Conservation (phyloP, 2,329 filamentous ascomycete genomes). For the Epichloe gansuensis region DNA sequence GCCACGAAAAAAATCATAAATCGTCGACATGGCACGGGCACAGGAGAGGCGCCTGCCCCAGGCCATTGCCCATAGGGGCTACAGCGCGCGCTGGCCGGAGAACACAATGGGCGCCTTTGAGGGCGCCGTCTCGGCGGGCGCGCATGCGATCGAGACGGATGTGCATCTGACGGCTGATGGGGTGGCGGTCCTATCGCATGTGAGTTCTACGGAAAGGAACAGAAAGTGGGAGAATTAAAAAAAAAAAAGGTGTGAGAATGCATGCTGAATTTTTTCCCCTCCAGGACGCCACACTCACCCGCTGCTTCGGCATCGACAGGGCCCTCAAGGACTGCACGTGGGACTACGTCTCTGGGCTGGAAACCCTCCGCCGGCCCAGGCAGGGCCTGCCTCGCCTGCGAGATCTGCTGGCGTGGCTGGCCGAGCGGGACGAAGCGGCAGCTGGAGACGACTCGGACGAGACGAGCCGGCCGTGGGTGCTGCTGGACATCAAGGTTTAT, state of each 20-base stretch:
- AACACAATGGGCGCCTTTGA: slow-evolving; percentile 74
- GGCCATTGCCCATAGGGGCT: slow-evolving; percentile 66
- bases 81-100: slow-evolving; percentile 67
- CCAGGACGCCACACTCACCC: slow-evolving; percentile 61
- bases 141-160: slow-evolving; percentile 80
- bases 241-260: no score
- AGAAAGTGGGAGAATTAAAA: no score
- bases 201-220: slow-evolving; percentile 23
- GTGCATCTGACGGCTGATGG: slow-evolving; percentile 71
- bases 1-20: neutral
- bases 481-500: slow-evolving; percentile 68
- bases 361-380: slow-evolving; percentile 53
- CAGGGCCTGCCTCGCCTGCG: slow-evolving; percentile 59
- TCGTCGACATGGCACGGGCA: slow-evolving; percentile 1
- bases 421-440: slow-evolving; percentile 33
- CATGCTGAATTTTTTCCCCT: neutral
- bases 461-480: slow-evolving; percentile 57
- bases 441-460: slow-evolving; percentile 19
- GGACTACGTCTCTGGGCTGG: slow-evolving; percentile 54
- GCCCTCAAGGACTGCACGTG: slow-evolving; percentile 67
- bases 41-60: slow-evolving; percentile 40
- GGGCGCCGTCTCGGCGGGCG: slow-evolving; percentile 58
- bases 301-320: slow-evolving; percentile 67
- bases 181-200: slow-evolving; percentile 75
- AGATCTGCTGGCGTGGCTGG: slow-evolving; percentile 63